Evolutionary conservation across 306 rosid genomes (phyloP).

Genomic region (Carpinus fangiana): DNA sequence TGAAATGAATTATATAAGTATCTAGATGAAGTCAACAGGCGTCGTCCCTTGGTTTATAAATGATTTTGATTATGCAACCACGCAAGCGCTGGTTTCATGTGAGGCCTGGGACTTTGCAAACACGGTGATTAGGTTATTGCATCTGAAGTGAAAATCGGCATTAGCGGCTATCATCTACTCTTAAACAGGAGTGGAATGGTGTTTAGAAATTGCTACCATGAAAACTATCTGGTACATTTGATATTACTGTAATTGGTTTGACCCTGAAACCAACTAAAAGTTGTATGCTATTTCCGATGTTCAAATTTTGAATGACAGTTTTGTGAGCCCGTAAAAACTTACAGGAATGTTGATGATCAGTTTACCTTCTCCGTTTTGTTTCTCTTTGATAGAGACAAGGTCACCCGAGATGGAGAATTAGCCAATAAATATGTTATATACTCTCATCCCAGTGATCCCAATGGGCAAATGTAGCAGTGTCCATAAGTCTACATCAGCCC

Average conservation of each 20-base stretch:
- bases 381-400: too few species aligned
- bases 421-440: too few species aligned
- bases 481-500: too few species aligned
- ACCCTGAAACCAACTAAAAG: background rate
- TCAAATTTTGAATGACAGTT: too few species aligned
- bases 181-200: background rate
- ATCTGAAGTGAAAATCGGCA: too few species aligned
- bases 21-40: background rate
- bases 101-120: background rate
- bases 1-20: background rate
- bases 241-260: background rate
- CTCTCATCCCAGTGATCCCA: too few species aligned
- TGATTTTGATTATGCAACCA: background rate
- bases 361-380: background rate
- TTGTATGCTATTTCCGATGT: background rate
- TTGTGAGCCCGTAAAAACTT: background rate
- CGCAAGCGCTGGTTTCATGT: background rate
- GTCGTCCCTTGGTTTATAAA: background rate
- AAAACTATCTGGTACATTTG: background rate
- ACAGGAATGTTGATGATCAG: background rate
- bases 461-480: too few species aligned
- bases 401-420: too few species aligned
- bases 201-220: background rate
- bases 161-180: background rate
- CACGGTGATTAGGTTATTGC: background rate